Evolutionary conservation across 768 basidiomycete species (phyloP), one percentile per base, ranked within the genome.

Genomic region (Podaxis carcinomalis): DNA sequence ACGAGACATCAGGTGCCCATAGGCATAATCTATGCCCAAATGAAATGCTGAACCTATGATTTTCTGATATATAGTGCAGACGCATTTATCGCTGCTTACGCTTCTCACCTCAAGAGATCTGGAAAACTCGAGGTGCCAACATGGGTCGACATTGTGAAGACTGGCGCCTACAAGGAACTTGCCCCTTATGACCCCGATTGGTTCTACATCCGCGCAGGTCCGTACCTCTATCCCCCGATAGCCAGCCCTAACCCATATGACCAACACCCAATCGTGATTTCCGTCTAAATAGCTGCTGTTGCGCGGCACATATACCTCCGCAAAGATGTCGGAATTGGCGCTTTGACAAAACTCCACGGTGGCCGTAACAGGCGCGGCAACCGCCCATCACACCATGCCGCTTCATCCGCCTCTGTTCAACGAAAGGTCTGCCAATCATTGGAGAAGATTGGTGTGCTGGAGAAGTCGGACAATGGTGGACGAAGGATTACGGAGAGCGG

Each of bases 221-320:
- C 74, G 87, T 84, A 58, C 37, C 44, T 53, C 23, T 47, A 50
- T 13, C 13, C 39, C 28, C 14, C 37, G n/a, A 59, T 21, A 28
- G 23, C 11, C n/a, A 36, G n/a, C 27, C 42, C 44, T 60, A 54
- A 4, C 47, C 40, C 58, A 62, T 42, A 13, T 62, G 40, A 27
- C 37, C 59, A 27, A 47, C 37, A 25, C 36, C n/a, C 50, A 42
- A 14, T 53, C 47, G 51, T 49, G n/a, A 44, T 50, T 25, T 54
- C 47, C 40, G 28, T 59, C 54, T 36, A 36, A 57, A 46, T 69
- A 97, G 95, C 95, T 74, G 93, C 95, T 65, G 79, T 98, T 70
- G 96, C 96, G 78, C 90, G 96, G 72, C 96, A 98, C 88, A 97
- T 98, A 78, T 98, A 99, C 86, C 91, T 99, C 75, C 93, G 96